Base-by-base conservation (phyloP, 2,329 filamentous ascomycete genomes). In the Colletotrichum sp. region DNA sequence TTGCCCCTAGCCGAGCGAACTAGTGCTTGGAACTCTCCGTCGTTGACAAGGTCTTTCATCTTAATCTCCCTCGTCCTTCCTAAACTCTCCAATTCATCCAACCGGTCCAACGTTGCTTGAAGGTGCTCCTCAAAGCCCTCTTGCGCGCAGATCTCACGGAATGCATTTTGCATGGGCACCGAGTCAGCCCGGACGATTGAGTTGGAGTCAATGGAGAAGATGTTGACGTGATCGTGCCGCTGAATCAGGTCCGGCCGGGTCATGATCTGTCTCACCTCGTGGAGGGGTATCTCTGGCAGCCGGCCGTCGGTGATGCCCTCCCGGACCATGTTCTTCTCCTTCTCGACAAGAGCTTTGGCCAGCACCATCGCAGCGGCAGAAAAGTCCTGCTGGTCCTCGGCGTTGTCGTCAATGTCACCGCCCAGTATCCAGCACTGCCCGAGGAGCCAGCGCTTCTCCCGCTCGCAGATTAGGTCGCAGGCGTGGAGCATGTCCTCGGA, bases 351-450 rank as follows among this genome's bases (percentile, higher is more conserved):
- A 2, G 96, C 96, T 79, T 94, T 94, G n/a, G 96, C 97, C 5
- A 99, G 90, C 26, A 98, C 94, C 94, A 99, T 98, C 49, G 97
- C 96, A 13, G 95, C 96, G 13, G 96, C 95, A 91, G 95, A 76
- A 13, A 28, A 98, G 84, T 99, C 98, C 83, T 99, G 96, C 84
- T 98, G 95, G 82, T 98, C 95, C 93, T 99, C 99, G 79, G 98
- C 97, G 82, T 99, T 97, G 85, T 99, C 97, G 80, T 99, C 97
- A 93, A 95, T 94, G 76, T 93, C 92, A 67, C 86, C 86, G 9
- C 93, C 93, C 5, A 95, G 88, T 74, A 95, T 94, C 89, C 93
- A 94, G 85, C 93, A 95, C 82, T 94, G 92, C 84, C 94, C 95
- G 13, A 95, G 86, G 78, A 95, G 93, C 93, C 93, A 95, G 18